Percentiles rank a stretch among this genome's conserved stretches.
These are phyloP conservation scores for Alternaria sp. DNA, from an alignment of 2,329 filamentous ascomycete species.

Conservation along the genomic window DNA sequence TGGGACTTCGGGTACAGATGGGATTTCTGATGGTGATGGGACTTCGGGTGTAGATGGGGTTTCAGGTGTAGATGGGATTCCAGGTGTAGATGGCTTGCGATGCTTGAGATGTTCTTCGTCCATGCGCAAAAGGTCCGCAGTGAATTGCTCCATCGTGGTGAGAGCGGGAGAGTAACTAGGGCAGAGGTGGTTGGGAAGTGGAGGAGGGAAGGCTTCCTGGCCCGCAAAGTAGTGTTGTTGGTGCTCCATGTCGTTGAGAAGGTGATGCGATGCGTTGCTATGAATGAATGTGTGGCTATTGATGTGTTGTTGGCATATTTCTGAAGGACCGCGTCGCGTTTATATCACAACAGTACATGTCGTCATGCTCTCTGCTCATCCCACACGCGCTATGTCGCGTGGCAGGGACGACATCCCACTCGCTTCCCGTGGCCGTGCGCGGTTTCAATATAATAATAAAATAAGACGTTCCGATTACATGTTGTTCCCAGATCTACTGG, in stretches of 20 bases:
- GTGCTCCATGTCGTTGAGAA: neutral
- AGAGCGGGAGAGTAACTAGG: conserved; percentile 11
- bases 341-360: conserved; percentile 10
- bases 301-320: neutral
- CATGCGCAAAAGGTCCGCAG: conserved; percentile 15
- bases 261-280: neutral
- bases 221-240: neutral
- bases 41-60: too few species aligned
- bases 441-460: conserved; percentile 15
- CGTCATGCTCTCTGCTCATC: conserved; percentile 13
- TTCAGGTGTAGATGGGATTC: neutral
- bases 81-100: conserved; percentile 1
- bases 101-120: conserved; percentile 15
- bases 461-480: conserved; percentile 21
- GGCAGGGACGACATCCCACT: conserved; percentile 9
- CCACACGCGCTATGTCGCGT: conserved; percentile 13
- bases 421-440: conserved; percentile 9
- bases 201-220: conserved; percentile 15
- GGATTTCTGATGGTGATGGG: neutral
- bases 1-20: neutral
- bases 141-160: conserved; percentile 14
- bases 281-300: neutral
- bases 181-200: conserved; percentile 10
- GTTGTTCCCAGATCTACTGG: conserved; percentile 48
- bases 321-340: neutral